Conservation (phyloP, 306 rosid species). For the Prunus mongolica region DNA sequence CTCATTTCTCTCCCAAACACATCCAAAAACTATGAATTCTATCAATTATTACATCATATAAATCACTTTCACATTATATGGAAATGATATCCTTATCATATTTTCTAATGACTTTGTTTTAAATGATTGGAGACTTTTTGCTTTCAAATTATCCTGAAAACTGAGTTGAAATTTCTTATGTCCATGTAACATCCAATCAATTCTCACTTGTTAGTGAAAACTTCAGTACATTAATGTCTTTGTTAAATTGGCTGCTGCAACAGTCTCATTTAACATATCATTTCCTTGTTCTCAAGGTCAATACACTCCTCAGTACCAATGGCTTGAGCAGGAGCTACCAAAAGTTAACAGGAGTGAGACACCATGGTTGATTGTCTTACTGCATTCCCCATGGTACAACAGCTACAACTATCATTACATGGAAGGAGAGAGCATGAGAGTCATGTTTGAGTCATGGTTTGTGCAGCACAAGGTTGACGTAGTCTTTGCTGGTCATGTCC, state of each 20-base stretch:
- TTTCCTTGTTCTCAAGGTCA: conserved; percentile 21
- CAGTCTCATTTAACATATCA: not conserved
- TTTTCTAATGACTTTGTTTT: too few relatives aligned
- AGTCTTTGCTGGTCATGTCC: conserved; percentile 85
- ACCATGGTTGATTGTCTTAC: conserved; percentile 49
- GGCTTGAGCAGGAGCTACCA: conserved; percentile 42
- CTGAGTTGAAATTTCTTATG: not conserved
- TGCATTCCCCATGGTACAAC: conserved; percentile 57
- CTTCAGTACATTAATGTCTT: not conserved
- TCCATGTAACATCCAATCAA: not conserved
- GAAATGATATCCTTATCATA: not conserved
- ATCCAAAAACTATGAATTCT: too few relatives aligned
- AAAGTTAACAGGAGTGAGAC: conserved; percentile 52
- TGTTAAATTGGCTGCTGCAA: not conserved
- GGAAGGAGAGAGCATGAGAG: conserved; percentile 92
- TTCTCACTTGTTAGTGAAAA: not conserved
- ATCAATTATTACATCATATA: not conserved
- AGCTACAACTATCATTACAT: conserved; percentile 51
- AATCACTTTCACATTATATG: not conserved
- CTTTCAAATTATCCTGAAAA: too few relatives aligned
- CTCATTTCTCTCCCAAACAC: too few relatives aligned
- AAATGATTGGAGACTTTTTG: too few relatives aligned
- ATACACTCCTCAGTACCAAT: conserved; percentile 50
- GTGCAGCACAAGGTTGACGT: conserved; percentile 75
- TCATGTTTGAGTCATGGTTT: conserved; percentile 63